Base-by-base conservation (phyloP, 768 basidiomycete species). In the Termitomyces bulborhizus region DNA sequence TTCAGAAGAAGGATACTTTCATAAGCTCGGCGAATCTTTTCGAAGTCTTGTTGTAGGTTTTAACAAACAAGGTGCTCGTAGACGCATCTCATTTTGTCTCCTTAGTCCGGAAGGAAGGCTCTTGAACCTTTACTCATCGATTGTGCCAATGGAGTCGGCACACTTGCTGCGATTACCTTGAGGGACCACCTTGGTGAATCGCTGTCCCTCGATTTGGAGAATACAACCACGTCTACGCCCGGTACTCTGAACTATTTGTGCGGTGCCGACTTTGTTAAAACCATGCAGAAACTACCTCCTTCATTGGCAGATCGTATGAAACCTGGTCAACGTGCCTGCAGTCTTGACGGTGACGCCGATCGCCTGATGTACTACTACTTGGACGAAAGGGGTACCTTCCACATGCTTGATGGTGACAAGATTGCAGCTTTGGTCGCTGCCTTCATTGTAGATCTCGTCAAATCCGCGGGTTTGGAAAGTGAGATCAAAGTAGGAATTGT, bases 81-180 rank as follows among this genome's bases (percentile, higher is more conserved):
- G 41, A 34, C 29, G 34, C 50, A 16, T 49, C 43, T 62, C 44
- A 54, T 56, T 43, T 58, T 48, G 44, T 29, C 27, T 37, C 55
- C 21, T 34, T 56, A 92, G 87, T 73, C 78, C 26, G 83, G 84
- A 56, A 85, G 85, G 68, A 70, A 74, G 41, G 71, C 75, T 51
- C 70, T 79, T 11, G 69, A 79, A 15, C 81, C 85, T 37, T 65
- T 99, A 46, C 68, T 89, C n/a, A 77, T 99, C 41, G 97, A 99
- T 69, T 98, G 97, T 67, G 97, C 97, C n/a, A 98, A 99, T 67
- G 97, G 97, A 27, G 97, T 99, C 24, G 97, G 97, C 46, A 83
- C 89, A 15, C 73, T 77, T 6, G 85, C 88, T 39, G 84, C 90
- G 12, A 73, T 74, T 34, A 81, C 78, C 42, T 73, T 98, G 39